Conservation (phyloP, 73 alveolate species). For the Stentor coeruleus region DNA sequence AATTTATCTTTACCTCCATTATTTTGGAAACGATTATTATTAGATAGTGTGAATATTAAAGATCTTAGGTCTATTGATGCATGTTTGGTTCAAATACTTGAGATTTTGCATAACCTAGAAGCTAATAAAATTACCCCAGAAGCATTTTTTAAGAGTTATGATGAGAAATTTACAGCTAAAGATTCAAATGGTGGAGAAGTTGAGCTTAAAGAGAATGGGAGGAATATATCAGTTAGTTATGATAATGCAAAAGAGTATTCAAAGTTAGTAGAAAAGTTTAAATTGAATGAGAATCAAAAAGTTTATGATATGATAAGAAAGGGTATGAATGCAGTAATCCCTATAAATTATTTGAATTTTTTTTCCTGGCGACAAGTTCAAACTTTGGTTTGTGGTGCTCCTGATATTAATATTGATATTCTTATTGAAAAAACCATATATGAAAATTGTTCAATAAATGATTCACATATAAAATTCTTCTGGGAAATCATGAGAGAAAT, state of each 20-base stretch:
- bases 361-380: conserved; percentile 81
- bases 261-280: conserved; percentile 53
- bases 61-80: conserved; percentile 70
- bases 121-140: conserved; percentile 37
- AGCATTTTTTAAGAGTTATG: conserved; percentile 28
- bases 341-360: conserved; percentile 53
- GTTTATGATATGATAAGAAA: conserved; percentile 60
- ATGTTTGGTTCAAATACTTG: conserved; percentile 60
- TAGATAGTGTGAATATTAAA: conserved; percentile 51
- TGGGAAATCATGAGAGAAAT: conserved; percentile 73
- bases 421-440: conserved; percentile 74
- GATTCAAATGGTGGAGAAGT: conserved; percentile 71
- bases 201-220: conserved; percentile 64
- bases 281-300: conserved; percentile 60
- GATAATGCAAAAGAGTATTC: conserved; percentile 55
- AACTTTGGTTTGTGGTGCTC: conserved; percentile 85
- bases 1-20: conserved; percentile 74
- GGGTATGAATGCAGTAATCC: conserved; percentile 73
- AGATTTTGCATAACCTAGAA: conserved; percentile 44
- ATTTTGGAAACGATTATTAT: conserved; percentile 81
- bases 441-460: conserved; percentile 64
- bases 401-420: conserved; percentile 65
- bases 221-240: conserved; percentile 45
- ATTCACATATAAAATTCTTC: conserved; percentile 56
- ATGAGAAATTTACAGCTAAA: conserved; percentile 60